These are phyloP conservation scores for Exophiala dermatitidis DNA, from an alignment of 2,329 filamentous ascomycete genomes.

Conservation along the genomic window DNA sequence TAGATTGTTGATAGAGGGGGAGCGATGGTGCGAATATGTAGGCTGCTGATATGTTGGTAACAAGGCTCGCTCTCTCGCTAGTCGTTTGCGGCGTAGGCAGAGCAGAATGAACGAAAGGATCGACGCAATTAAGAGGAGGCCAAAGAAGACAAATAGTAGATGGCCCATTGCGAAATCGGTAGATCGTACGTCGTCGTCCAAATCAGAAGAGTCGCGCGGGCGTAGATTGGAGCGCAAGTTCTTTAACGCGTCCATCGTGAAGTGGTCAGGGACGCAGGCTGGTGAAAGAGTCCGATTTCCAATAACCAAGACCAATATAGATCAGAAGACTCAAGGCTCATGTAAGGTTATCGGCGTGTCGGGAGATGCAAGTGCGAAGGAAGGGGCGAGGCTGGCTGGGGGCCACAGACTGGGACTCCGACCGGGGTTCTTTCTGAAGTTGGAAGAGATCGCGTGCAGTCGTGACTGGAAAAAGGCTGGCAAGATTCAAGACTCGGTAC, in stretches of 20 bases:
- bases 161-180: constrained; percentile 60
- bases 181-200: constrained; percentile 38
- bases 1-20: constrained; percentile 50
- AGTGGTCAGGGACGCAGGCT: constrained; percentile 4
- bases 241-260: constrained; percentile 18
- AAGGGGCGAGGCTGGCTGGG: constrained; percentile 11
- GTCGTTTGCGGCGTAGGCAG: constrained; percentile 62
- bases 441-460: background rate
- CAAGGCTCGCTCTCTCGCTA: constrained; percentile 44
- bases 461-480: background rate
- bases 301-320: constrained; percentile 21
- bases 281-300: constrained; percentile 10
- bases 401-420: constrained; percentile 1
- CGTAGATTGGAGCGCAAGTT: constrained; percentile 2
- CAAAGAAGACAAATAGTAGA: constrained; percentile 71
- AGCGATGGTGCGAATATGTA: constrained; percentile 48
- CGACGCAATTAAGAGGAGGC: constrained; percentile 66
- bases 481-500: background rate
- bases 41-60: constrained; percentile 63
- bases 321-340: constrained; percentile 15
- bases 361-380: constrained; percentile 10
- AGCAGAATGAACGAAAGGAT: constrained; percentile 61
- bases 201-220: constrained; percentile 26
- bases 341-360: constrained; percentile 15
- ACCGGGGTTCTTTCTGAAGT: background rate